A percentile compares a stretch with the other conserved stretches of the same genome.
Evolutionary conservation across 1,284 basidiomycete genomes (phyloP).

Genomic region (Coriolopsis trogii): DNA sequence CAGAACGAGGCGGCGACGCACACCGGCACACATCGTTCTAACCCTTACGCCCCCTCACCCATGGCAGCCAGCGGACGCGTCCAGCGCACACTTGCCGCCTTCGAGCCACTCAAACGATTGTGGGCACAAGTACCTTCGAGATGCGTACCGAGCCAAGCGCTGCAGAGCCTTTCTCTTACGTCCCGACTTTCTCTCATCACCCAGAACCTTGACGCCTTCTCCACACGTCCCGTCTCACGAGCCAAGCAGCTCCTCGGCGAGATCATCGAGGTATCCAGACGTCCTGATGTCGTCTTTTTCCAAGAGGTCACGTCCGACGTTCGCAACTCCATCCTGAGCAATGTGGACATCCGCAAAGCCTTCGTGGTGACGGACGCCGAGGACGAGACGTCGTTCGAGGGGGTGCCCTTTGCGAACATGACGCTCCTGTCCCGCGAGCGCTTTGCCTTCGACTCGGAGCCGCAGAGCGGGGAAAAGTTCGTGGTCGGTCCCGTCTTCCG

Average conservation of each 20-base stretch:
- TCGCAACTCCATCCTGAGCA: not conserved
- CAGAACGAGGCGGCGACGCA: too few species aligned
- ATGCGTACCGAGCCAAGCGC: not conserved
- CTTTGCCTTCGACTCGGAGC: not conserved
- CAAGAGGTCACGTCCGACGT: not conserved
- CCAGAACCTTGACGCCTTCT: constrained; percentile 1
- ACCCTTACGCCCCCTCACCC: too few species aligned
- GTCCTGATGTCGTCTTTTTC: not conserved
- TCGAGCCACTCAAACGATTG: not conserved
- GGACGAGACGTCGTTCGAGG: not conserved
- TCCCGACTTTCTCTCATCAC: not conserved
- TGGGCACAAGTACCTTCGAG: not conserved
- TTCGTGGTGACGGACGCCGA: not conserved
- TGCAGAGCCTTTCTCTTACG: not conserved
- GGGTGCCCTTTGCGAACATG: not conserved
- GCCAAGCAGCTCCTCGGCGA: not conserved
- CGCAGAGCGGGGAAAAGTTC: constrained; percentile 30
- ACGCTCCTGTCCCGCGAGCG: not conserved
- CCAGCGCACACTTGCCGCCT: not conserved
- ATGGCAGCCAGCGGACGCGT: not conserved
- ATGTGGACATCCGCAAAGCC: not conserved
- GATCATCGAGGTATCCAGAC: not conserved
- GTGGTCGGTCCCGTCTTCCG: constrained; percentile 36
- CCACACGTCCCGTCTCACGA: not conserved
- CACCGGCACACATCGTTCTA: too few species aligned